A percentile compares a stretch with the other conserved stretches of the same genome.
phyloP scores from a whole-genome alignment of 1,139 yeast genomes.

The Geotrichum citri-aurantii region DNA sequence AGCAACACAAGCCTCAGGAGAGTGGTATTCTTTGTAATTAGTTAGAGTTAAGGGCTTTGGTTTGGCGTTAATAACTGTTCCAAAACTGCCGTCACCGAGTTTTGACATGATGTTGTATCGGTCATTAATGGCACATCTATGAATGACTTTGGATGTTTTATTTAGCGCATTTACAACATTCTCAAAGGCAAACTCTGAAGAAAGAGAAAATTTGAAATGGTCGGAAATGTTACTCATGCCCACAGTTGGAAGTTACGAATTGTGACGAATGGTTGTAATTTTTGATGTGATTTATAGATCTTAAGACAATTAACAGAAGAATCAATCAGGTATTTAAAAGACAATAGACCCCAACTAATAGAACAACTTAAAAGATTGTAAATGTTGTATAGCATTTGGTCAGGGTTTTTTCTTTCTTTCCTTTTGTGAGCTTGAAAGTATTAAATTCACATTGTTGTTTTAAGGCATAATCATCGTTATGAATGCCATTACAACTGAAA shows the following conservation, averaged over 20 bases:
- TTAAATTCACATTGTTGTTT: too few species aligned
- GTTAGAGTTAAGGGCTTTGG: conserved; percentile 5
- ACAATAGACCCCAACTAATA: background rate
- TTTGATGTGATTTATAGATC: too few species aligned
- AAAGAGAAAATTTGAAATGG: background rate
- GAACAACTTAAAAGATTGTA: background rate
- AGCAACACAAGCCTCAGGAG: conserved; percentile 48
- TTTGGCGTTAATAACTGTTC: conserved; percentile 58
- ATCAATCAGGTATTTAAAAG: background rate
- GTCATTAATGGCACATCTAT: conserved; percentile 25
- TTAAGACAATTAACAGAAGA: background rate
- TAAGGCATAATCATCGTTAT: too few species aligned
- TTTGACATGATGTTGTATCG: conserved; percentile 49
- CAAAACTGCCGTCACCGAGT: conserved; percentile 77
- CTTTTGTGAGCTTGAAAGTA: too few species aligned
- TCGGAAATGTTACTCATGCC: background rate
- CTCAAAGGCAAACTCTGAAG: background rate
- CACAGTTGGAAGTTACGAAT: background rate
- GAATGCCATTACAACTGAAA: too few species aligned
- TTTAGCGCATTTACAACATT: background rate
- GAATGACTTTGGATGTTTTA: conserved; percentile 5
- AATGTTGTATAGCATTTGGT: too few species aligned
- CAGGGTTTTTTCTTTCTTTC: too few species aligned
- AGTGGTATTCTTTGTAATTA: background rate
- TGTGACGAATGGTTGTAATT: background rate